These are phyloP conservation scores for Acer campestre DNA, from an alignment of 345 rosid genomes.

Conservation along the genomic window DNA sequence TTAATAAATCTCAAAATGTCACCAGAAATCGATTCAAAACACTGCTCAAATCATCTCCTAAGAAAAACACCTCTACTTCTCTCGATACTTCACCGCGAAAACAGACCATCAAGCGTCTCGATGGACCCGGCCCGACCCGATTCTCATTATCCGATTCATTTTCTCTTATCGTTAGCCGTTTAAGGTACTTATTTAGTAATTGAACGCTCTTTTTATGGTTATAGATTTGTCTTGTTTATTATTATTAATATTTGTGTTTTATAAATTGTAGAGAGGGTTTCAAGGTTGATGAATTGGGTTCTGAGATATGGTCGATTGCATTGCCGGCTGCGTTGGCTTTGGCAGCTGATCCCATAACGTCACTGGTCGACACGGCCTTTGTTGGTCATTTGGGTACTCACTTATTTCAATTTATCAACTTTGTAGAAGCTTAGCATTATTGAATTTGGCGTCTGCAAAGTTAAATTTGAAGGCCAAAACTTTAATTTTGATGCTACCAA, in stretches of 20 bases:
- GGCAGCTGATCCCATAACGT: constrained; percentile 87
- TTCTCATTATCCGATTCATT: constrained; percentile 18
- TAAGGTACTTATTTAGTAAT: constrained; percentile 26
- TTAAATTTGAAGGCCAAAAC: not conserved
- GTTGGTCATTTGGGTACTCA: constrained; percentile 83
- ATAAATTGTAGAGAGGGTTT: constrained; percentile 36
- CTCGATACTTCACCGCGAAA: constrained; percentile 32
- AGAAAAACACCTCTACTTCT: constrained; percentile 27
- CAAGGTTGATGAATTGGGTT: constrained; percentile 58
- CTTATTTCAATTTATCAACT: not conserved
- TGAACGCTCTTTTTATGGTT: not conserved
- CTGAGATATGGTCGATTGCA: constrained; percentile 80
- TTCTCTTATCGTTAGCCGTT: constrained; percentile 25
- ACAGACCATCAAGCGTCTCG: constrained; percentile 14
- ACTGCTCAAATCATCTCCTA: constrained; percentile 35
- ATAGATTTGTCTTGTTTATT: not conserved
- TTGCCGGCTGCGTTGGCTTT: constrained; percentile 92
- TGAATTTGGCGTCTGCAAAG: not conserved
- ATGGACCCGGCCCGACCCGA: constrained; percentile 23
- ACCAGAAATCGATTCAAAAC: constrained; percentile 27
- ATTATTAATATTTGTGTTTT: too few species aligned
- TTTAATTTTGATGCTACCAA: not conserved
- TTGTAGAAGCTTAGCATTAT: not conserved
- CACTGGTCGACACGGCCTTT: constrained; percentile 83
- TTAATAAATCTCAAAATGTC: constrained; percentile 2